These are phyloP conservation scores for Amaranthus tricolor DNA, from an alignment of 179 eudicot genomes.

Conservation along the genomic window DNA sequence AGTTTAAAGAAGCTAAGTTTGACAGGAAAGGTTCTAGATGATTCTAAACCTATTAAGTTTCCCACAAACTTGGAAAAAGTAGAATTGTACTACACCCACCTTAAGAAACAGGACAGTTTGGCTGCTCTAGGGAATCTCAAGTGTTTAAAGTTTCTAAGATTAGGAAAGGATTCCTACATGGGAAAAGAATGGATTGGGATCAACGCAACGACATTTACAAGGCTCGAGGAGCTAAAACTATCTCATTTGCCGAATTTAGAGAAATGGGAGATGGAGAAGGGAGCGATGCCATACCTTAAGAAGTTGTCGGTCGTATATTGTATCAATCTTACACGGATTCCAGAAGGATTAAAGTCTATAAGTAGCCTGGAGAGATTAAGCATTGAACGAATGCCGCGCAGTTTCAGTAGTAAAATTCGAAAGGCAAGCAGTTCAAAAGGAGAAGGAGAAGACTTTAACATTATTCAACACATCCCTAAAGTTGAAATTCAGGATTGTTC, in stretches of 20 bases:
- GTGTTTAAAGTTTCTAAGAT: constrained; percentile 16
- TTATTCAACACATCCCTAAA: constrained; percentile 22
- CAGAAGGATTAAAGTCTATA: constrained; percentile 28
- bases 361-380: constrained; percentile 17
- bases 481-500: constrained; percentile 13
- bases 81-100: constrained; percentile 27
- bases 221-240: constrained; percentile 25
- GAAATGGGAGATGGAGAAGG: constrained; percentile 29
- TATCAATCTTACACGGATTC: constrained; percentile 15
- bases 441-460: constrained; percentile 5
- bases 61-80: constrained; percentile 22
- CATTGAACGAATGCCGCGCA: constrained; percentile 22
- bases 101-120: constrained; percentile 20
- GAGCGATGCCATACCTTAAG: constrained; percentile 28
- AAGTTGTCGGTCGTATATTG: constrained; percentile 18
- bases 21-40: constrained; percentile 18
- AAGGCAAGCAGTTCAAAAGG: background rate
- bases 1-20: constrained; percentile 20
- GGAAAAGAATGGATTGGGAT: constrained; percentile 16
- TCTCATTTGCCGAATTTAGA: constrained; percentile 18
- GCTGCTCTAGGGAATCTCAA: constrained; percentile 19
- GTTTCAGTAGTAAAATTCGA: constrained; percentile 21
- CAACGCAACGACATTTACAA: constrained; percentile 18
- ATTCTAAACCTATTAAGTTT: background rate
- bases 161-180: constrained; percentile 22